A percentile compares a stretch with the other conserved stretches of the same genome.
These are phyloP conservation scores for Aspergillus bridgeri DNA, from an alignment of 495 filamentous ascomycete species.

Conservation along the genomic window DNA sequence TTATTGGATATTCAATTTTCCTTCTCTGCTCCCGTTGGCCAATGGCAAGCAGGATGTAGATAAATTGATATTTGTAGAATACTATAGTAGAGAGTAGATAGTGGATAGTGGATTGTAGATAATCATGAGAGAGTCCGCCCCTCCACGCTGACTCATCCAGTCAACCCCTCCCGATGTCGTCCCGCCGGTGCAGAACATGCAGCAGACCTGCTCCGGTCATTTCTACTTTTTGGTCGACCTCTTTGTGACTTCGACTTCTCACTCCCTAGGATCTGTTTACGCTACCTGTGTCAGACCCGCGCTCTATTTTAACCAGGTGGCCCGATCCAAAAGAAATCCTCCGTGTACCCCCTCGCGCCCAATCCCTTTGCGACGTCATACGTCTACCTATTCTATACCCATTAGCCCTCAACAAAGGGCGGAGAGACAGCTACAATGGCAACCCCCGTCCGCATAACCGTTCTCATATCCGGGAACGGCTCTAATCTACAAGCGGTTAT, in stretches of 20 bases:
- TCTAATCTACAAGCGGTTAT: slow-evolving; percentile 91
- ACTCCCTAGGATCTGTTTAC: neutral
- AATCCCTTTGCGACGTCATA: neutral
- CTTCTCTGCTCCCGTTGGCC: neutral
- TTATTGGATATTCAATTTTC: neutral
- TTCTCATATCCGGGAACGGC: slow-evolving; percentile 77
- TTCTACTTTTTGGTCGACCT: neutral
- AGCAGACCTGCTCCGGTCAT: neutral
- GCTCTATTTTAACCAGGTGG: neutral
- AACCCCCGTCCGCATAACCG: slow-evolving; percentile 46
- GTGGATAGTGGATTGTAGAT: too few relatives aligned
- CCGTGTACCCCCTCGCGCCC: too few relatives aligned
- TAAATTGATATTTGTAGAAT: too few relatives aligned
- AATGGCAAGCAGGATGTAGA: too few relatives aligned
- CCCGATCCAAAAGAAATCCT: neutral
- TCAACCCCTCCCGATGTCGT: neutral
- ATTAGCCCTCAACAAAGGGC: neutral
- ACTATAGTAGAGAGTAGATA: too few relatives aligned
- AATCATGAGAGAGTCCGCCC: too few relatives aligned
- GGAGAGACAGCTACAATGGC: slow-evolving; percentile 23
- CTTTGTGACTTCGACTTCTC: neutral
- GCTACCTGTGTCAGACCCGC: neutral
- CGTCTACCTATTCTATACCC: neutral
- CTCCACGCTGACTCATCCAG: neutral
- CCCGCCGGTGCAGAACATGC: too few relatives aligned